Evolutionary conservation across 1,284 basidiomycete species (phyloP).

Genomic region (Ceratobasidium sp.): DNA sequence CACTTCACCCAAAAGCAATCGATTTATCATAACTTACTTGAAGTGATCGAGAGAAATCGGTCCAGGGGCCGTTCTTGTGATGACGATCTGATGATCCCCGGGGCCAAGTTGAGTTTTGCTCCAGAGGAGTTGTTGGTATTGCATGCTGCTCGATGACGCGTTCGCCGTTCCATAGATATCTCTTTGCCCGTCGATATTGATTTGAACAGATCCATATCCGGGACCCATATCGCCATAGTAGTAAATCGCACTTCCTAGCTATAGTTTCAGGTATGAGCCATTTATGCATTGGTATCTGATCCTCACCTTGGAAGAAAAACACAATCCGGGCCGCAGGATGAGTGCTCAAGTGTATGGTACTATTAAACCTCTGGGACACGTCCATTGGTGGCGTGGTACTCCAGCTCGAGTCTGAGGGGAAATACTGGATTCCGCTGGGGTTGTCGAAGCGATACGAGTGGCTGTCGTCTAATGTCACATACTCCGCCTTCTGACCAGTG

Average conservation of each 20-base stretch:
- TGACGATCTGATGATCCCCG: neutral
- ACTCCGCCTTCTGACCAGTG: neutral
- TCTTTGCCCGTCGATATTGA: neutral
- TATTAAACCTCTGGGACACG: neutral
- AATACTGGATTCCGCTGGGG: neutral
- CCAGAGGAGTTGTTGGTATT: slow-evolving; percentile 5
- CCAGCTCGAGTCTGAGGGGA: neutral
- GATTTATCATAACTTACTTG: neutral
- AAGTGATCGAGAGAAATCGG: neutral
- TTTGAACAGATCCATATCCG: neutral
- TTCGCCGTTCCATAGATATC: neutral
- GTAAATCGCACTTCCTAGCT: neutral
- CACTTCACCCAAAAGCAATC: neutral
- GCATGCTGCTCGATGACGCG: neutral
- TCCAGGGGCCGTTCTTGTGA: neutral
- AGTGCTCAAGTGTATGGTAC: neutral
- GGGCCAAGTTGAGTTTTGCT: neutral
- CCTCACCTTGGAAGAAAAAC: neutral
- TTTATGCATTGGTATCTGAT: too few species aligned
- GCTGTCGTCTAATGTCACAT: slow-evolving; percentile 2
- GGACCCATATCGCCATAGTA: neutral
- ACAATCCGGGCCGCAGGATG: neutral
- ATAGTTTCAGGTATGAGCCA: too few species aligned
- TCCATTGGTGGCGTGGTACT: neutral
- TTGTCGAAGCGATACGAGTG: neutral